A percentile compares a stretch with the other conserved stretches of the same genome.
phyloP scores from a whole-genome alignment of 768 basidiomycete species.

The Heimioporus sp. region DNA sequence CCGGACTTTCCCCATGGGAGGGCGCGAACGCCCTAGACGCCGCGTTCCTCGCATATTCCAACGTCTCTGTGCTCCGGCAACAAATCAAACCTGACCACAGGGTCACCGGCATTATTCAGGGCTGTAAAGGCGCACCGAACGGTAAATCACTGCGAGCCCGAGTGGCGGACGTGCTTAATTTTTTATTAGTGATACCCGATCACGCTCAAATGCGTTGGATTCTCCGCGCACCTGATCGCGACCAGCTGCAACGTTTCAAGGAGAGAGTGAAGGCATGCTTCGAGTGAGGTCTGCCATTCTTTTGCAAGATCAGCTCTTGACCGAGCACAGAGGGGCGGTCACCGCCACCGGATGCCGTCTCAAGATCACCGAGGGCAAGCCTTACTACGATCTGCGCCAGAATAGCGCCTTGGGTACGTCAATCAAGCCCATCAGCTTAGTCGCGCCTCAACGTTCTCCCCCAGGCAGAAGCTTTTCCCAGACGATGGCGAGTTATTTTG shows the following conservation, averaged over 20 bases:
- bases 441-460: constrained; percentile 3
- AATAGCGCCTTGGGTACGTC: constrained; percentile 53
- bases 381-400: constrained; percentile 59
- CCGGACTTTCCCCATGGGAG: constrained; percentile 82
- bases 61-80: constrained; percentile 78
- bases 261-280: constrained; percentile 70
- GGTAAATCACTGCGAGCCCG: constrained; percentile 39
- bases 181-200: constrained; percentile 72
- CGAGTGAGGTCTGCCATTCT: constrained; percentile 43
- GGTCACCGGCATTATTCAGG: constrained; percentile 74
- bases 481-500: constrained; percentile 44
- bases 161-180: background rate
- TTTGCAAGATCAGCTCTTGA: constrained; percentile 5
- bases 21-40: constrained; percentile 87
- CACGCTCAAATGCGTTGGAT: constrained; percentile 74
- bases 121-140: constrained; percentile 67
- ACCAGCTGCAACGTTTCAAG: constrained; percentile 51
- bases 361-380: constrained; percentile 37
- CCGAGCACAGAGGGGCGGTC: constrained; percentile 55
- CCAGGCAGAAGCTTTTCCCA: constrained; percentile 55
- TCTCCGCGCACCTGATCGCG: constrained; percentile 63
- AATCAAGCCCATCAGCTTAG: background rate
- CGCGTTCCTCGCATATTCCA: constrained; percentile 79
- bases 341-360: constrained; percentile 59
- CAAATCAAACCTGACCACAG: constrained; percentile 83